Conservation (phyloP, 768 basidiomycete species). For the Hortiboletus flavorubellus region DNA sequence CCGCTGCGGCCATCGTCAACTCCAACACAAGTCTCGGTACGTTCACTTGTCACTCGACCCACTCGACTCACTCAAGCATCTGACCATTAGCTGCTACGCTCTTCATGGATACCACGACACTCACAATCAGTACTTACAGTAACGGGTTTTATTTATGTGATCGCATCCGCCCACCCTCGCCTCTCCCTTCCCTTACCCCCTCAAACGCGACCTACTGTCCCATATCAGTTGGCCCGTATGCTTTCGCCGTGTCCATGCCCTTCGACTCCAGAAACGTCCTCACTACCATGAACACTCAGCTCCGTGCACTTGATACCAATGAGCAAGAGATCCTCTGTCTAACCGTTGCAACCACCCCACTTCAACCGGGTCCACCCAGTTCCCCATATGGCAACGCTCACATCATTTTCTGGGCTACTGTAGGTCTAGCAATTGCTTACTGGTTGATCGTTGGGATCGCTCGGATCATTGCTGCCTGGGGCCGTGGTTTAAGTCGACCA, state of each 20-base stretch:
- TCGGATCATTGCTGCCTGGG: constrained; percentile 82
- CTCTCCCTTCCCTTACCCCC: constrained; percentile 46
- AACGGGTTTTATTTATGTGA: constrained; percentile 76
- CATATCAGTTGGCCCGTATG: constrained; percentile 73
- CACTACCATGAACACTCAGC: constrained; percentile 77
- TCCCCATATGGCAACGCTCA: constrained; percentile 63
- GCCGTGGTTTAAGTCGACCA: constrained; percentile 57
- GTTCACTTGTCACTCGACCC: constrained; percentile 18
- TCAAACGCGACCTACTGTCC: constrained; percentile 64
- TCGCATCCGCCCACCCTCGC: constrained; percentile 74
- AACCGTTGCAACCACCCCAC: constrained; percentile 73
- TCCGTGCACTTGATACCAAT: constrained; percentile 87
- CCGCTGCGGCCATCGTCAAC: constrained; percentile 56
- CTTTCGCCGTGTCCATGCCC: constrained; percentile 71
- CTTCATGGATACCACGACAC: constrained; percentile 76
- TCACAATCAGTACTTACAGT: constrained; percentile 71
- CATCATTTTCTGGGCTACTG: constrained; percentile 70
- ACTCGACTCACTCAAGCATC: constrained; percentile 6
- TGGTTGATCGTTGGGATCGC: constrained; percentile 81
- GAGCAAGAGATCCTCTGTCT: constrained; percentile 81
- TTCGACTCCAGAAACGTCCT: constrained; percentile 65
- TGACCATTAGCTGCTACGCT: constrained; percentile 60
- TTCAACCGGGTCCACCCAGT: constrained; percentile 52
- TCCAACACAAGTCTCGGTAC: constrained; percentile 64
- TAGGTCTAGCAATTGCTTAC: constrained; percentile 73